Evolutionary conservation across 805 yeast species (phyloP), one percentile per base, ranked within the genome.

Genomic region (Yarrowia porcina): DNA sequence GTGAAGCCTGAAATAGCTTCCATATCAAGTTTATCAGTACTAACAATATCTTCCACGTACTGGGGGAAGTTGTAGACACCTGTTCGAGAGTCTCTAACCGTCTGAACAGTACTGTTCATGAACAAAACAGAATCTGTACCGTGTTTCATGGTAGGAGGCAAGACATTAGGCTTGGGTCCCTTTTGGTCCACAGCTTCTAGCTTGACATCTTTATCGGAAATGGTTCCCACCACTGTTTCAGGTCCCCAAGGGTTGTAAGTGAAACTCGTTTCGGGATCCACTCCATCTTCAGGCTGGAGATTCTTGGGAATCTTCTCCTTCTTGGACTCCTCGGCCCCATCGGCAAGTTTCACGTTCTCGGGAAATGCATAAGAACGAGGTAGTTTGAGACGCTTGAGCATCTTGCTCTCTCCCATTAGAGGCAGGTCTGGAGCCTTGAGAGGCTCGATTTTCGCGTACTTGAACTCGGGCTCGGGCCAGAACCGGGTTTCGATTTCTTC

Each of bases 71-170:
- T 89, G 73, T 79, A 85, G 1, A 84, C 85, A 50, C 85, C 79
- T 0, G 96, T 83, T 64, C 97, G 78, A 18, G 91, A 86, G 73
- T 92, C 97, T 69, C 83, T 84, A 32, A 89, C 73, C 65, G 82
- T 86, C 67, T 91, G 96, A 1, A 89, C 86, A 0, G 82, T 96
- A 0, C 97, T 97, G 30, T 87, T 85, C 18, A 30, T 27, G 71
- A 88, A 89, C 12, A 93, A 74, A 0, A 88, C 91, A 42, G 88
- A 76, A 36, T 88, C 87, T 18, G 94, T 78, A 56, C 81, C 82
- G 68, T 88, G 90, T 10, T 84, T 81, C 38, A 93, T 74, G 17
- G 67, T 70, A 0, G 97, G 92, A 2, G 59, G 86, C 12, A 41
- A 28, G 17, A 52, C 59, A 15, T 52, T 30, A 3, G 59, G 59